Evolutionary conservation across 2,329 filamentous ascomycete species (phyloP).

Genomic region (Chrysoporthe austroafricana): DNA sequence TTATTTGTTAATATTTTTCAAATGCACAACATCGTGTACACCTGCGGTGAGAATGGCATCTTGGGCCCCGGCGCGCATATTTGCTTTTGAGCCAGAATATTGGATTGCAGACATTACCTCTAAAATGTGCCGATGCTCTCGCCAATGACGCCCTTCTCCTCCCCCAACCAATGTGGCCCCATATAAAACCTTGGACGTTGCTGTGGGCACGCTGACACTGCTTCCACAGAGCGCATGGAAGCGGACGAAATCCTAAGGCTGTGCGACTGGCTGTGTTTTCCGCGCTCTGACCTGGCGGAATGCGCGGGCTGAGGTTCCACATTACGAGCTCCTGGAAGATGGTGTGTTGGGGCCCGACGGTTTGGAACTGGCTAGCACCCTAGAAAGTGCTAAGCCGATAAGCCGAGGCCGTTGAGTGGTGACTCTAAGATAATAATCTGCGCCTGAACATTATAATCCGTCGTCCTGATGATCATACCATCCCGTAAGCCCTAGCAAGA

Average conservation of each 20-base stretch:
- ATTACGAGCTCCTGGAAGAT: background rate
- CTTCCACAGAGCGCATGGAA: background rate
- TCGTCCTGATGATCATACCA: slow-evolving; percentile 1
- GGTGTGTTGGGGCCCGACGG: background rate
- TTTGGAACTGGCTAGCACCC: background rate
- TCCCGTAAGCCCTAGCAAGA: slow-evolving; percentile 3
- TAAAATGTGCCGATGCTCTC: no score
- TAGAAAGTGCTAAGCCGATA: background rate
- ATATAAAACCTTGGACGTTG: background rate
- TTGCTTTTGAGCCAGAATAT: no score
- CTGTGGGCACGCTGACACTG: background rate
- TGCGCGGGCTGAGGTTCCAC: background rate
- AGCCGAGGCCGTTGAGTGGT: background rate
- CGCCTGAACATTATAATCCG: background rate
- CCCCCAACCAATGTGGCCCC: background rate
- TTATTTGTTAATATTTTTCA: no score
- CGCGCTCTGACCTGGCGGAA: background rate
- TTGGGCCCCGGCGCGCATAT: no score
- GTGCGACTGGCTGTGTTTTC: background rate
- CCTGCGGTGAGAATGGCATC: no score
- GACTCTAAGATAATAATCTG: background rate
- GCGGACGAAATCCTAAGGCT: background rate
- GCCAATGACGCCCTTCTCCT: no score
- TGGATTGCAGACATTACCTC: no score
- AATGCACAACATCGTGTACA: no score